Base-by-base conservation (phyloP, 176 grass and related monocot genomes). In the Musa acuminata region DNA sequence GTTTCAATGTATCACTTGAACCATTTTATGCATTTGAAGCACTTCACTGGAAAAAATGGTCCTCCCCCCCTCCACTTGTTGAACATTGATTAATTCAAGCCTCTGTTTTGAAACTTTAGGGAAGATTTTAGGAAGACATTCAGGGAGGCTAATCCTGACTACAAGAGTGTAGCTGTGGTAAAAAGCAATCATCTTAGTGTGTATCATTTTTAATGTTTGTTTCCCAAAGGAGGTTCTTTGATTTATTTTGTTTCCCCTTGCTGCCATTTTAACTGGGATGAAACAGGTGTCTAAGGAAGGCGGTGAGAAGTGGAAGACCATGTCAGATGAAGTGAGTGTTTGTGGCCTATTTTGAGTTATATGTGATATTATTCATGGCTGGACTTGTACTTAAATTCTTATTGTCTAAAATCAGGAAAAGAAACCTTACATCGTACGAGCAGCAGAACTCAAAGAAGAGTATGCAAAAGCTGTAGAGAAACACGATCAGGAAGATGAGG, bases 271-370 rank as follows among this genome's bases (percentile, higher is more conserved):
- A 43, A 8, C 19, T 70, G 43, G 13, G 54, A 1, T 2, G 25
- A 48, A 78, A 90, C 5, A 77, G 93, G 93, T 84, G 53, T 53
- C 73, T 9, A 99, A 99, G 80, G 88, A 91, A 80, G 95, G 70
- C 71, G 90, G 95, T n/a, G 86, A 89, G 70, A 93, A 24, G 78
- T 99, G 95, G 90, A 94, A 58, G 1, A 87, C 88, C 49, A 83
- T 93, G 84, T 89, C 86, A 0, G 95, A 94, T 0, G 80, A 98
- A 63, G 89, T 92, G 53, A 80, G 81, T 79, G n/a, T 24, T 26
- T 53, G 25, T 21, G 55, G 19, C 12, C 1, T 20, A 8, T 52
- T 64, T 20, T 35, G 11, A 21, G 14, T 27, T 53, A 10, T 35
- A 12, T 49, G 1, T 68, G 65, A 60, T 8, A 17, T 8, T 7